These are phyloP conservation scores for Aspergillus asperescens DNA, from an alignment of 495 filamentous ascomycete species.

Conservation along the genomic window DNA sequence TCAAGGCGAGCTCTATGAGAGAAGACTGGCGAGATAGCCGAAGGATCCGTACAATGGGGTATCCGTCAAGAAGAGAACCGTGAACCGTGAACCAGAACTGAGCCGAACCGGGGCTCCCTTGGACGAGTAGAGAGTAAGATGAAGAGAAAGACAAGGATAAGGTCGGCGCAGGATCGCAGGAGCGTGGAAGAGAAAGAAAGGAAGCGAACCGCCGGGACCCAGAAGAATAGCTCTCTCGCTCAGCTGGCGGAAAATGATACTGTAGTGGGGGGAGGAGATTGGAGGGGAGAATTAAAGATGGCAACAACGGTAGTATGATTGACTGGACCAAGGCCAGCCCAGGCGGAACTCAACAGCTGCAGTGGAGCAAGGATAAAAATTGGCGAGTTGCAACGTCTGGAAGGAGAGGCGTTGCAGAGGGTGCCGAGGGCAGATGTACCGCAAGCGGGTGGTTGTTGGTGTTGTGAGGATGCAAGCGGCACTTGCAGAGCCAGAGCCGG, in stretches of 20 bases:
- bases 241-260: slow-evolving; percentile 18
- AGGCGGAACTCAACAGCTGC: slow-evolving; percentile 10
- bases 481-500: slow-evolving; percentile 13
- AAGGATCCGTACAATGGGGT: slow-evolving; percentile 19
- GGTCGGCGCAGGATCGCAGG: slow-evolving; percentile 16
- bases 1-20: slow-evolving; percentile 35
- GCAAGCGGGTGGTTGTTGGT: slow-evolving; percentile 23
- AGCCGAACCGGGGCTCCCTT: slow-evolving; percentile 18
- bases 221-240: background rate
- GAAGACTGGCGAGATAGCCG: slow-evolving; percentile 22
- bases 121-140: slow-evolving; percentile 14
- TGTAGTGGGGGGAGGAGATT: slow-evolving; percentile 17
- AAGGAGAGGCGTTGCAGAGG: background rate
- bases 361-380: slow-evolving; percentile 13
- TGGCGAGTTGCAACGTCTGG: slow-evolving; percentile 5
- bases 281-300: slow-evolving; percentile 24
- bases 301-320: slow-evolving; percentile 19
- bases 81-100: slow-evolving; percentile 25
- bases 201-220: slow-evolving; percentile 19
- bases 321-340: slow-evolving; percentile 14
- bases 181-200: slow-evolving; percentile 15
- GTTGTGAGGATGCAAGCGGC: slow-evolving; percentile 37
- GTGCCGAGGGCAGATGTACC: background rate
- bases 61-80: slow-evolving; percentile 19
- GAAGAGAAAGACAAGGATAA: slow-evolving; percentile 17